Evolutionary conservation across 345 rosid species (phyloP).

Genomic region (Clausena lansium): DNA sequence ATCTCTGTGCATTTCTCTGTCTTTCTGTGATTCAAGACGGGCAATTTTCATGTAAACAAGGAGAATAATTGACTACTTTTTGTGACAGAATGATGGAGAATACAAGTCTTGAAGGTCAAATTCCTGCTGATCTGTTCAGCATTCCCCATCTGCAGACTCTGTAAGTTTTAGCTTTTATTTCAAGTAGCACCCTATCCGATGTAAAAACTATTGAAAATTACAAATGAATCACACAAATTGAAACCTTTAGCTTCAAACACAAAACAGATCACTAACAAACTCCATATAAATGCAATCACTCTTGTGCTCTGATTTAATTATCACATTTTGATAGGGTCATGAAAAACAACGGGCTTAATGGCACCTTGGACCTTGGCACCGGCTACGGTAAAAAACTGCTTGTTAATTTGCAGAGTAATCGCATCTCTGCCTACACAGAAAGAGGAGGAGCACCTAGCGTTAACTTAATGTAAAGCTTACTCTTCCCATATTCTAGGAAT

Average conservation of each 20-base stretch:
- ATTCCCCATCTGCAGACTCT: conserved; percentile 56
- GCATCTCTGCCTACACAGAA: conserved; percentile 26
- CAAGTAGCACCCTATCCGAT: background rate
- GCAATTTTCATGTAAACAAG: background rate
- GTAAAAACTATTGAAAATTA: background rate
- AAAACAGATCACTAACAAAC: background rate
- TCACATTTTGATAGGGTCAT: conserved; percentile 38
- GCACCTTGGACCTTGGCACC: conserved; percentile 52
- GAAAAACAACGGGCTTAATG: conserved; percentile 47
- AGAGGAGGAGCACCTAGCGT: conserved; percentile 5
- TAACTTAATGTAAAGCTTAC: conserved; percentile 47
- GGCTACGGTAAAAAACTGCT: conserved; percentile 39
- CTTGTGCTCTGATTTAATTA: background rate
- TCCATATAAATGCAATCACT: background rate
- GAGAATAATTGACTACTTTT: background rate
- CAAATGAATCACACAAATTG: background rate
- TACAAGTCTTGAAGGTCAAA: conserved; percentile 42
- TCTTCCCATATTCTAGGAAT: background rate
- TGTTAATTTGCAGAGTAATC: conserved; percentile 58
- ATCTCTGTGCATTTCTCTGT: background rate
- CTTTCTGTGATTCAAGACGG: background rate
- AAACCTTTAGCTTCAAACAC: background rate
- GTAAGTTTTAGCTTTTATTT: conserved; percentile 41
- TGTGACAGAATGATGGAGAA: conserved; percentile 58
- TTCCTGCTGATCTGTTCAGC: conserved; percentile 58